Base-by-base conservation (phyloP, 768 basidiomycete species). In the Galerina sulciceps region DNA sequence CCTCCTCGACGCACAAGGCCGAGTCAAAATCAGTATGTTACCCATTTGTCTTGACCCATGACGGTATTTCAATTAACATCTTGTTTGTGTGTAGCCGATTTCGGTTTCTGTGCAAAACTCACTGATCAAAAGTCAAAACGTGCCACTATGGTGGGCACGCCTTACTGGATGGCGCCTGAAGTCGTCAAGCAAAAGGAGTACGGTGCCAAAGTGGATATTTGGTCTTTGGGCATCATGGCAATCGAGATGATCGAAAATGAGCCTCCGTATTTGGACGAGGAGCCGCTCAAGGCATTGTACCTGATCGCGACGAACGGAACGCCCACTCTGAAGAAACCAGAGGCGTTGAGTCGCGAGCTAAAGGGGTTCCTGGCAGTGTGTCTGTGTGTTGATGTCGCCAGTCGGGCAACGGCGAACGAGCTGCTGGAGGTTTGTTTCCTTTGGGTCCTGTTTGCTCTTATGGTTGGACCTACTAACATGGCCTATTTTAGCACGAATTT, bases 241-340 rank as follows among this genome's bases (percentile, higher is more conserved):
- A 98, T 98, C 60, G 94, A 98, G 81, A 98, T 98, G 96, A 96
- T 98, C 62, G 95, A 98, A 74, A 95, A 94, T 67, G 95, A 97
- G 74, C 95, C 95, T 2, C 95, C 95, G 6, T 96, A 97, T 72
- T 80, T 98, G 40, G 94, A 96, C 64, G 95, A 98, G 70, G 95
- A 98, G 67, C 95, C 95, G 0, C 79, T 96, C 59, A 93, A 96
- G 77, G 95, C 96, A 17, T 76, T 98, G 45, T 97, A 98, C 73
- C 76, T 97, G 60, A 97, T 98, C 67, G 97, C 96, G 36, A 99
- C 96, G 42, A 98, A 99, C 69, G 97, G 97, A 11, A 99, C 97
- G 15, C 97, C 97, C 55, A 99, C 97, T 58, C 72, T 99, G 71
- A 99, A 98, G 85, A 93, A 91, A 68, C 95, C 97, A 0, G 96